Conservation (phyloP, 768 basidiomycete genomes). For the Leccinum sublutescens region DNA sequence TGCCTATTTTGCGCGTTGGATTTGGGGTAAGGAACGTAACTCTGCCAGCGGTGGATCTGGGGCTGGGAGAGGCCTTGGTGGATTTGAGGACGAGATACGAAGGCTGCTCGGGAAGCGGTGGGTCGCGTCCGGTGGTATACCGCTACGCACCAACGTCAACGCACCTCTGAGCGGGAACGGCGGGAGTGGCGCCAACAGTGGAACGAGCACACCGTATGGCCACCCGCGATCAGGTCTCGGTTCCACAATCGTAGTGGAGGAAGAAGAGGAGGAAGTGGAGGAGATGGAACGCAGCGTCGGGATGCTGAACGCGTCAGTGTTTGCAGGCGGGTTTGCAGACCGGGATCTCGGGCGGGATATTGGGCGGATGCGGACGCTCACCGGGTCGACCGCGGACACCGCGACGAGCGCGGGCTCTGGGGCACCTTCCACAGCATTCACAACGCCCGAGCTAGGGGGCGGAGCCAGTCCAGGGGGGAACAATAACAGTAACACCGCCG, state of each 20-base stretch:
- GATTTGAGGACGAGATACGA: constrained; percentile 79
- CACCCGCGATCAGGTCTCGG: constrained; percentile 52
- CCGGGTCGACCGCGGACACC: constrained; percentile 43
- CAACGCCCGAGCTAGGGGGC: constrained; percentile 58
- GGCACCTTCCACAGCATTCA: constrained; percentile 52
- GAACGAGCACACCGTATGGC: constrained; percentile 66
- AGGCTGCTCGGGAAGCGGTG: constrained; percentile 72
- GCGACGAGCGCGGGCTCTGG: constrained; percentile 32
- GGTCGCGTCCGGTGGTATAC: constrained; percentile 59
- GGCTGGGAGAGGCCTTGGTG: constrained; percentile 42
- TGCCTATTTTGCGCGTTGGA: constrained; percentile 82
- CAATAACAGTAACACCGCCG: constrained; percentile 23
- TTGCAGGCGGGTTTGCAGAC: constrained; percentile 39
- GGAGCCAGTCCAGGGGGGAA: constrained; percentile 35
- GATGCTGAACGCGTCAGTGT: constrained; percentile 31
- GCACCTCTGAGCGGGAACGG: constrained; percentile 34
- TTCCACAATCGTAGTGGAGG: constrained; percentile 58
- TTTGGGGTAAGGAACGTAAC: constrained; percentile 68
- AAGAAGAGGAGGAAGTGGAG: constrained; percentile 73
- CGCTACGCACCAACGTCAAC: constrained; percentile 60
- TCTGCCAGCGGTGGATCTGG: constrained; percentile 31
- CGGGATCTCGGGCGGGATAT: constrained; percentile 38
- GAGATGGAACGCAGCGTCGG: constrained; percentile 47
- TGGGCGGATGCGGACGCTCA: constrained; percentile 53
- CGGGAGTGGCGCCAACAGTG: constrained; percentile 57